Evolutionary conservation across 768 basidiomycete species (phyloP).

Genomic region (Kwoniella bestiolae): DNA sequence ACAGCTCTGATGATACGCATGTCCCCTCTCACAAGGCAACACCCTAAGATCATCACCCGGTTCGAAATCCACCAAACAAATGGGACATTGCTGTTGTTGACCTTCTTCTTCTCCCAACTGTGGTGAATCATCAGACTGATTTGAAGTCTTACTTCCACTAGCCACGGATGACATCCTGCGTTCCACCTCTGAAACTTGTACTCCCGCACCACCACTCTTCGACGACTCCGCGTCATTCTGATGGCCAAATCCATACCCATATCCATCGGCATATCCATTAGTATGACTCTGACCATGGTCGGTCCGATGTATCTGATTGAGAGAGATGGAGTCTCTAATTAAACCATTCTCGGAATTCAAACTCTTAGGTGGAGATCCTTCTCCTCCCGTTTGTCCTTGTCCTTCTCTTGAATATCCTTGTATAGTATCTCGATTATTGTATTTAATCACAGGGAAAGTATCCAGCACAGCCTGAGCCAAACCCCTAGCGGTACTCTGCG

Average conservation of each 20-base stretch:
- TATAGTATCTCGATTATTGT: slow-evolving; percentile 56
- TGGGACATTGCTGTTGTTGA: slow-evolving; percentile 85
- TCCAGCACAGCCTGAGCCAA: slow-evolving; percentile 91
- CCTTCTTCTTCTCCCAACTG: slow-evolving; percentile 51
- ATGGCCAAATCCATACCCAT: neutral
- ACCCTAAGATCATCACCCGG: slow-evolving; percentile 89
- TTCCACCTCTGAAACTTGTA: slow-evolving; percentile 5
- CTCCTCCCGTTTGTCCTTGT: neutral
- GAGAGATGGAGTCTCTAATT: neutral
- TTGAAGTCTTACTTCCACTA: slow-evolving; percentile 7
- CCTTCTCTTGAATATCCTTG: neutral
- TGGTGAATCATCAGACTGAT: neutral
- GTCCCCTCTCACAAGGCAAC: slow-evolving; percentile 87
- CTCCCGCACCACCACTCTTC: slow-evolving; percentile 7
- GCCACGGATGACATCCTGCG: slow-evolving; percentile 12
- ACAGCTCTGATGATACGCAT: slow-evolving; percentile 85
- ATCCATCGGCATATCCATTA: neutral
- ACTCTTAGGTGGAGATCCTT: slow-evolving; percentile 27
- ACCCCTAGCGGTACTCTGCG: slow-evolving; percentile 73
- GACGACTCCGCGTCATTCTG: slow-evolving; percentile 17
- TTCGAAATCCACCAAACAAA: slow-evolving; percentile 92
- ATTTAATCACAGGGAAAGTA: slow-evolving; percentile 93
- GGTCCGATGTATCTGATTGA: neutral
- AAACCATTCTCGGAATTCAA: slow-evolving; percentile 27
- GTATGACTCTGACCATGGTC: neutral